Base-by-base conservation (phyloP, 1,284 basidiomycete genomes). In the Xerocomus minutiporus region DNA sequence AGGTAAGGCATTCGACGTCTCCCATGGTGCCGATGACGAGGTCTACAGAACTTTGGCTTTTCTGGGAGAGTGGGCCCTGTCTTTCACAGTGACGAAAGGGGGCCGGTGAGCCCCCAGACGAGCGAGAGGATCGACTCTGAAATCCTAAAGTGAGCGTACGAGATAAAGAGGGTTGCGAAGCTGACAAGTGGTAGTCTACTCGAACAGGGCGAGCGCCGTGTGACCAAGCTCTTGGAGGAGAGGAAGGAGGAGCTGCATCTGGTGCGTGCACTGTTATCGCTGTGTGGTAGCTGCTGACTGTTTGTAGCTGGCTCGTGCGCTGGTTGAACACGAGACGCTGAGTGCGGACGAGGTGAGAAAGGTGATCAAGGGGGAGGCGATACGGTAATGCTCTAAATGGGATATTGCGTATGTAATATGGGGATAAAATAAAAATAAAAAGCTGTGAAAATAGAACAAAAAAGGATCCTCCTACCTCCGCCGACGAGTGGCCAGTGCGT, bases 251-350 rank as follows among this genome's bases (percentile, higher is more conserved):
- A 97, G 66, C 74, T 97, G 46, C 90, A 96, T 71, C 78, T 75
- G 70, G 91, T 93, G 69, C 59, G 46, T 31, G 8, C 26, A 2
- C 25, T 13, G 12, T n/a, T 49, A 2, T 47, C 20, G 49, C 49
- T 35, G 36, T 38, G 23, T 50, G 29, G 35, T 39, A 11, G 5
- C 42, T 45, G 55, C 46, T 54, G 48, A 64, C 58, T 38, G 42
- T 6, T 34, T 8, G 29, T 58, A 93, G 88, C 81, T 97, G 46
- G 94, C 94, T 4, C 78, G 81, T 51, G 94, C 95, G 5, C 75
- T 97, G 54, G 83, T 97, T 17, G 92, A 96, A 68, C 88, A 96
- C 71, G 94, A 97, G 76, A 97, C 94, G n/a, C 75, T 97, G 56
- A 84, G 86, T 59, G 77, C 82, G 39, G 85, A 90, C 20, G 93